A percentile compares a stretch with the other conserved stretches of the same genome.
These are phyloP conservation scores for Aspergillus hancockii DNA, from an alignment of 495 filamentous ascomycete genomes.

Conservation along the genomic window DNA sequence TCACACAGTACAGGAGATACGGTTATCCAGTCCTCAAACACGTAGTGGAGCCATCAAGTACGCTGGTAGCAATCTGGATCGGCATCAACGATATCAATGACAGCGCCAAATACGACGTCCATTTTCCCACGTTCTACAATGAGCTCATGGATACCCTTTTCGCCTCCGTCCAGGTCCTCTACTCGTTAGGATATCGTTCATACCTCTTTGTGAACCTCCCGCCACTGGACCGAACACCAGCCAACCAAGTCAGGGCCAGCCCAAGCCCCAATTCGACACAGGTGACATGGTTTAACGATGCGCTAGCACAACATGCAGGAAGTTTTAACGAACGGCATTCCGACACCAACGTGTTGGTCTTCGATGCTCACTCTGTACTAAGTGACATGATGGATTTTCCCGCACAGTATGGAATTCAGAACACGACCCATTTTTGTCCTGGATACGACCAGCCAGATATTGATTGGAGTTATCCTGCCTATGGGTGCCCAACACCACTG, in stretches of 20 bases:
- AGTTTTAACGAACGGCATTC: constrained; percentile 22
- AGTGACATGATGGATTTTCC: constrained; percentile 47
- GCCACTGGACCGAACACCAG: constrained; percentile 47
- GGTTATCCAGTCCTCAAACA: constrained; percentile 28
- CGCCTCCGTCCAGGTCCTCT: constrained; percentile 37
- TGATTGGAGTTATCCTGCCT: constrained; percentile 37
- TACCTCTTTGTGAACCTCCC: constrained; percentile 55
- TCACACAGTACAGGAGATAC: constrained; percentile 37
- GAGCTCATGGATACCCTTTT: constrained; percentile 40
- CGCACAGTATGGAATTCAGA: constrained; percentile 43
- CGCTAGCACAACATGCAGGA: constrained; percentile 29
- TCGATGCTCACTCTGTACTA: constrained; percentile 46
- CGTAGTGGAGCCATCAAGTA: constrained; percentile 23
- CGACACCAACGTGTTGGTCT: constrained; percentile 41
- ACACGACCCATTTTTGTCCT: constrained; percentile 50
- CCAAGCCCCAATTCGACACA: constrained; percentile 50
- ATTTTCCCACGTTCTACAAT: constrained; percentile 43
- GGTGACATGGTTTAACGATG: constrained; percentile 41
- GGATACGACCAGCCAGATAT: constrained; percentile 53
- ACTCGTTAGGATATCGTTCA: constrained; percentile 43
- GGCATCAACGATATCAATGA: constrained; percentile 49
- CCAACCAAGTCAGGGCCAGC: constrained; percentile 29
- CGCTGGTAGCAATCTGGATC: constrained; percentile 46
- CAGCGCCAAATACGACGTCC: constrained; percentile 36
- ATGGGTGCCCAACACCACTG: constrained; percentile 49